Conservation (phyloP, 768 basidiomycete genomes). For the Lactarius trivialis region DNA sequence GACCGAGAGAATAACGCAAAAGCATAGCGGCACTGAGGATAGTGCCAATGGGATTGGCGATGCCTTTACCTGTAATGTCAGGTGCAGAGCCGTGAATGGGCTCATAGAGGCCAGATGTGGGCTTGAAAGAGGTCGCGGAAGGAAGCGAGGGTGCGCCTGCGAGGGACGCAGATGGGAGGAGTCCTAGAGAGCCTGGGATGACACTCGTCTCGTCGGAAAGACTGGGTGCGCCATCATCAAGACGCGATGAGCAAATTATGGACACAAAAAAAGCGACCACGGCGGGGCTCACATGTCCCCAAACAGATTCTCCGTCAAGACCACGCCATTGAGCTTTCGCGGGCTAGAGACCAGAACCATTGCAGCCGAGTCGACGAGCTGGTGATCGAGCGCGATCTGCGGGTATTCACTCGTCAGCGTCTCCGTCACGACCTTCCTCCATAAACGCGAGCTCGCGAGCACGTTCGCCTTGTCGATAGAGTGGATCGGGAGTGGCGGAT, state of each 20-base stretch:
- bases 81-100: conserved; percentile 95
- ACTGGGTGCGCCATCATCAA: conserved; percentile 35
- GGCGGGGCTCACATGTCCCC: conserved; percentile 80
- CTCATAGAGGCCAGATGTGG: conserved; percentile 88
- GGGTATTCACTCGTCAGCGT: conserved; percentile 82
- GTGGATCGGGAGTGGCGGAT: conserved; percentile 84
- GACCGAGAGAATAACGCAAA: conserved; percentile 87
- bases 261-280: background rate
- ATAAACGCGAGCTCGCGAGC: conserved; percentile 86
- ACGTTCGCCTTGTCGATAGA: conserved; percentile 99
- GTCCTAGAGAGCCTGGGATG: conserved; percentile 94
- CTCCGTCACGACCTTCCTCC: conserved; percentile 90
- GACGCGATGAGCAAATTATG: conserved; percentile 7
- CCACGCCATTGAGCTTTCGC: conserved; percentile 87
- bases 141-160: conserved; percentile 73
- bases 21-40: conserved; percentile 93
- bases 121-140: conserved; percentile 53
- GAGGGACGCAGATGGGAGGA: conserved; percentile 93
- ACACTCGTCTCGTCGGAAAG: conserved; percentile 96
- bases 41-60: conserved; percentile 92
- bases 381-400: conserved; percentile 79
- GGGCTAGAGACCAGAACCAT: conserved; percentile 93
- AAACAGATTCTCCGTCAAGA: conserved; percentile 93
- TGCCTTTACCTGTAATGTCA: conserved; percentile 89
- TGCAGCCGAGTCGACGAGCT: conserved; percentile 91